phyloP scores from a whole-genome alignment of 352 stramenopile species.

The Phytopythium mirpurense region DNA sequence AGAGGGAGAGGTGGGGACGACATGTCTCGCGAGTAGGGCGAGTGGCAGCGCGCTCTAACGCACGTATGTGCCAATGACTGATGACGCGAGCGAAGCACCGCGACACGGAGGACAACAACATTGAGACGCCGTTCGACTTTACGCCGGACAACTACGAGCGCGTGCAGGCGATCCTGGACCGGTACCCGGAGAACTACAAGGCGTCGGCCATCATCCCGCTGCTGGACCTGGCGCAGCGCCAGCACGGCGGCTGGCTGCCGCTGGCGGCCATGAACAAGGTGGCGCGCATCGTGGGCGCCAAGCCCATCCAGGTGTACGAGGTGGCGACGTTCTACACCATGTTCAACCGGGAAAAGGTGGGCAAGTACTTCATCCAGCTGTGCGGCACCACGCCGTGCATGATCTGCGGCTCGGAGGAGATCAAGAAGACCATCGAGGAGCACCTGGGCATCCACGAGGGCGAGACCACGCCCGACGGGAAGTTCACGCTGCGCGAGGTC shows the following conservation, averaged over 20 bases:
- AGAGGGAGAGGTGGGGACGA: no score
- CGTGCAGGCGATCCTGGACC: conserved; percentile 93
- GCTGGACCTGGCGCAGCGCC: conserved; percentile 94
- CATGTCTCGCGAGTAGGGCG: conserved; percentile 5
- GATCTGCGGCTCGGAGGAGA: conserved; percentile 99
- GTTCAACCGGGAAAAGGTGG: conserved; percentile 96
- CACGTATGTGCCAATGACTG: background rate
- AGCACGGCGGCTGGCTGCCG: conserved; percentile 97
- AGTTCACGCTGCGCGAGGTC: conserved; percentile 96
- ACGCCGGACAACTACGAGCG: conserved; percentile 97
- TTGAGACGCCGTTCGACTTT: conserved; percentile 96
- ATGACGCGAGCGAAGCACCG: conserved; percentile 84
- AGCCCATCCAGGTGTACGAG: conserved; percentile 98
- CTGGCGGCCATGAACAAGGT: conserved; percentile 99
- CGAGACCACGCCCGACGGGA: conserved; percentile 73
- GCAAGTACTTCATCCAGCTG: conserved; percentile 95
- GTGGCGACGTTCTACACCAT: conserved; percentile 99
- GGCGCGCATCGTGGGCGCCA: conserved; percentile 95
- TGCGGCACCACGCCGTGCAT: conserved; percentile 99
- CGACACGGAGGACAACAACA: conserved; percentile 96
- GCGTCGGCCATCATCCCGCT: conserved; percentile 98
- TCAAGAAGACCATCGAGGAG: conserved; percentile 98
- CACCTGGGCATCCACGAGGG: conserved; percentile 97
- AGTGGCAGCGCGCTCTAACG: no score
- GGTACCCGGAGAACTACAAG: conserved; percentile 99